phyloP scores from a whole-genome alignment of 805 yeast species.

The Candida rishiriensis region DNA sequence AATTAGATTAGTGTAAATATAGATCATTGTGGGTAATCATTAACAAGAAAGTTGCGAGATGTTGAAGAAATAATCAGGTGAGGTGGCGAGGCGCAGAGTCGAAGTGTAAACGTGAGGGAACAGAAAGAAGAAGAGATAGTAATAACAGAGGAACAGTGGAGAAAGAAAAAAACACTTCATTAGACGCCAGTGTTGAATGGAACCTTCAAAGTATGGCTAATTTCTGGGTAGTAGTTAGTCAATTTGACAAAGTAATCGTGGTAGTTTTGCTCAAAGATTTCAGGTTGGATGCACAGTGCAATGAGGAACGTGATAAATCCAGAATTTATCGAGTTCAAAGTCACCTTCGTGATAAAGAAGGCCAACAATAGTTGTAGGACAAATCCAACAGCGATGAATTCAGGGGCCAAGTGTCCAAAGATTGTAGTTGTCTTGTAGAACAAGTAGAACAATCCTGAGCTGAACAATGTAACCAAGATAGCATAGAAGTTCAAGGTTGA shows the following conservation, averaged over 20 bases:
- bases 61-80: too few relatives aligned
- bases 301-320: slow-evolving; percentile 84
- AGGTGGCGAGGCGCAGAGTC: too few relatives aligned
- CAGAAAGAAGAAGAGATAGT: neutral
- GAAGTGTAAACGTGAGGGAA: neutral
- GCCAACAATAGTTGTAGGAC: slow-evolving; percentile 52
- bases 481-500: slow-evolving; percentile 77
- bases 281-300: slow-evolving; percentile 81
- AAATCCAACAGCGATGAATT: slow-evolving; percentile 24
- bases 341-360: slow-evolving; percentile 67
- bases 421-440: slow-evolving; percentile 10
- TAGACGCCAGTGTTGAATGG: slow-evolving; percentile 22
- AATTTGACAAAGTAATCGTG: slow-evolving; percentile 42
- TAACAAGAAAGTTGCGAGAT: too few relatives aligned
- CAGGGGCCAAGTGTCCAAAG: slow-evolving; percentile 20
- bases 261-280: slow-evolving; percentile 67
- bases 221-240: slow-evolving; percentile 28
- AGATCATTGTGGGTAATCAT: too few relatives aligned
- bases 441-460: slow-evolving; percentile 26
- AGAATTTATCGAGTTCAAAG: slow-evolving; percentile 70
- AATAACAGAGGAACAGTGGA: too few relatives aligned
- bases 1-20: too few relatives aligned
- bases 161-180: neutral
- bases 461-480: slow-evolving; percentile 50
- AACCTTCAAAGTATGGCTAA: slow-evolving; percentile 25